phyloP scores from a whole-genome alignment of 768 basidiomycete species.

The Aureoboletus auriporus region DNA sequence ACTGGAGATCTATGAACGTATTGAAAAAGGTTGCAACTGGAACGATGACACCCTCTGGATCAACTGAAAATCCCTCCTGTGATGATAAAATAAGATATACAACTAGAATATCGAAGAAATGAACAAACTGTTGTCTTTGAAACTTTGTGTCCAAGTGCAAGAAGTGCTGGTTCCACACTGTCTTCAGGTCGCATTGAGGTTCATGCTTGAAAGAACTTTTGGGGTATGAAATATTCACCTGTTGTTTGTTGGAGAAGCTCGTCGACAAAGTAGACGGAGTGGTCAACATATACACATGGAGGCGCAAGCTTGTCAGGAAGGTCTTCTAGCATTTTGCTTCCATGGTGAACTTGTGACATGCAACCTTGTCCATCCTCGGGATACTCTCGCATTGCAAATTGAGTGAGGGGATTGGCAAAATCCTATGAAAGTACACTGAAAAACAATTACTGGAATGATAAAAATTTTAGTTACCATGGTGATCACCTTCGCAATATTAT shows the following conservation, averaged over 20 bases:
- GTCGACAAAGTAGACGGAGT: constrained; percentile 20
- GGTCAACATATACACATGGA: constrained; percentile 19
- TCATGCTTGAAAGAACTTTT: constrained; percentile 11
- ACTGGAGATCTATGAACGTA: constrained; percentile 11
- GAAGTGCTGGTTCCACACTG: background rate
- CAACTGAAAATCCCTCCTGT: constrained; percentile 10
- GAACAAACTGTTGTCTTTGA: background rate
- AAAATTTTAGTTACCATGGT: constrained; percentile 16
- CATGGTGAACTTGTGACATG: constrained; percentile 25
- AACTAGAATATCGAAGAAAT: background rate
- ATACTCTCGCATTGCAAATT: constrained; percentile 24
- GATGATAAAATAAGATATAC: background rate
- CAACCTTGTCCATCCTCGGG: constrained; percentile 19
- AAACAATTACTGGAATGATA: background rate
- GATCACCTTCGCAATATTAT: constrained; percentile 13
- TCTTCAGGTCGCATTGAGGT: background rate
- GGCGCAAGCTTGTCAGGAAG: constrained; percentile 22
- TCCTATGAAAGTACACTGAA: constrained; percentile 12
- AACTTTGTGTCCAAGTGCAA: constrained; percentile 6
- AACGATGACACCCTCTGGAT: constrained; percentile 2
- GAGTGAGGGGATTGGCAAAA: constrained; percentile 23
- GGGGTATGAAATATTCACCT: constrained; percentile 11
- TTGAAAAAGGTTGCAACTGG: constrained; percentile 4
- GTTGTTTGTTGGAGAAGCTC: constrained; percentile 12
- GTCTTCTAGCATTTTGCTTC: constrained; percentile 27